Evolutionary conservation across 768 basidiomycete species (phyloP).

Genomic region (Austroboletus festivus): DNA sequence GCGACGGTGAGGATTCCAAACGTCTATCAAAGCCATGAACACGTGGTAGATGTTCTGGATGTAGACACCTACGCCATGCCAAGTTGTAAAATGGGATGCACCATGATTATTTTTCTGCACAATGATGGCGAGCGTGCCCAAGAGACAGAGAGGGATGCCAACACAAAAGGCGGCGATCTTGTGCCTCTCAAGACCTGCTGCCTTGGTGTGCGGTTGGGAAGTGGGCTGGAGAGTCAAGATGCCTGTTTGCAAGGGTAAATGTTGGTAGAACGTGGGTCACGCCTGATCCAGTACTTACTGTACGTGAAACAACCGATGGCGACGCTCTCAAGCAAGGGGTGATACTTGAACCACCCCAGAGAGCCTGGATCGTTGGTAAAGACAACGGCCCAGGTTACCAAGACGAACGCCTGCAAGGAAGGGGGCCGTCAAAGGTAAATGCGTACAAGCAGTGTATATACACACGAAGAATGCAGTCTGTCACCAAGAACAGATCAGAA

Average conservation of each 20-base stretch:
- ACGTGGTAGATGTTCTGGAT: background rate
- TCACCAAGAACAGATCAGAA: background rate
- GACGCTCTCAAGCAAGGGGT: constrained; percentile 61
- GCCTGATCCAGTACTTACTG: constrained; percentile 55
- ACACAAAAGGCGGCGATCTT: constrained; percentile 56
- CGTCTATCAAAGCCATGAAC: constrained; percentile 35
- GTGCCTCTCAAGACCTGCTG: constrained; percentile 66
- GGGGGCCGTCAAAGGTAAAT: constrained; percentile 1
- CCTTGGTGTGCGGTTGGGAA: constrained; percentile 59
- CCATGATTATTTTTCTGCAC: constrained; percentile 55
- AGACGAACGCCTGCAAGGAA: constrained; percentile 36
- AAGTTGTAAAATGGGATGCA: constrained; percentile 60
- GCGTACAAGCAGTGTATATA: background rate
- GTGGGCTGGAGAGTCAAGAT: constrained; percentile 77
- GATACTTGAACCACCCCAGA: constrained; percentile 62
- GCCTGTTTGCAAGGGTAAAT: constrained; percentile 37
- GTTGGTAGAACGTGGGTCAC: background rate
- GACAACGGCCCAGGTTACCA: constrained; percentile 45
- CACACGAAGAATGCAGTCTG: constrained; percentile 23
- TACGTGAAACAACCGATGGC: constrained; percentile 56
- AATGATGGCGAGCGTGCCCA: constrained; percentile 61
- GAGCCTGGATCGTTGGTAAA: constrained; percentile 42
- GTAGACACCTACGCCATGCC: constrained; percentile 62
- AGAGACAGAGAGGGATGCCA: constrained; percentile 53
- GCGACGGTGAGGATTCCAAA: constrained; percentile 60